Evolutionary conservation across 148 eudicot genomes (phyloP).

Genomic region (Mesembryanthemum crystallinum): DNA sequence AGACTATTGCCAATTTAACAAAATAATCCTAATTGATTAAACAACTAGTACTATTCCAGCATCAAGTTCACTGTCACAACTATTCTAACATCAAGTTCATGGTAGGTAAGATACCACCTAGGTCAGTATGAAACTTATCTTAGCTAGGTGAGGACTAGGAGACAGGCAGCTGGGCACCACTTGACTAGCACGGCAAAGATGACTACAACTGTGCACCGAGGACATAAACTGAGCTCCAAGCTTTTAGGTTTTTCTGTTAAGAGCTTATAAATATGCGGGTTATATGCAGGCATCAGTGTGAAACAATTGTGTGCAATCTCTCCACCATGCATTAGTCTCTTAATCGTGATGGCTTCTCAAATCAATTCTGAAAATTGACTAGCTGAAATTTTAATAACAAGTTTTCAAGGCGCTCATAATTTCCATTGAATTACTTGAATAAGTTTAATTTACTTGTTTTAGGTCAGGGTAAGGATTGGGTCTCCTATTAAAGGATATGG

Average conservation of each 20-base stretch:
- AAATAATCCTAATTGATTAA: too few species aligned
- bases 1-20: too few species aligned
- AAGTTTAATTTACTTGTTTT: conserved; percentile 11
- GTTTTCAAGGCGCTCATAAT: neutral
- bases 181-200: too few species aligned
- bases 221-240: neutral
- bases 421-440: neutral
- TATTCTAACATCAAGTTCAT: too few species aligned
- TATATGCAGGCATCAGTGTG: neutral
- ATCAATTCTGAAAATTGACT: neutral
- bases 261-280: neutral
- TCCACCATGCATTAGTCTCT: neutral
- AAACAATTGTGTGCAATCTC: neutral
- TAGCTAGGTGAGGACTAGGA: too few species aligned
- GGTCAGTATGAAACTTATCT: too few species aligned
- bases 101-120: too few species aligned
- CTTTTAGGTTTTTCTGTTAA: neutral
- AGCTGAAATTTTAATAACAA: neutral
- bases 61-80: too few species aligned
- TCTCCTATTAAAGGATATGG: conserved; percentile 89
- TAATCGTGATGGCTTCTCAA: too few species aligned
- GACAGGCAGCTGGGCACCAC: too few species aligned
- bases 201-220: too few species aligned
- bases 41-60: too few species aligned
- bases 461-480: conserved; percentile 86